These are phyloP conservation scores for Solanum tarijense DNA, from an alignment of 257 asterid genomes.

Conservation along the genomic window DNA sequence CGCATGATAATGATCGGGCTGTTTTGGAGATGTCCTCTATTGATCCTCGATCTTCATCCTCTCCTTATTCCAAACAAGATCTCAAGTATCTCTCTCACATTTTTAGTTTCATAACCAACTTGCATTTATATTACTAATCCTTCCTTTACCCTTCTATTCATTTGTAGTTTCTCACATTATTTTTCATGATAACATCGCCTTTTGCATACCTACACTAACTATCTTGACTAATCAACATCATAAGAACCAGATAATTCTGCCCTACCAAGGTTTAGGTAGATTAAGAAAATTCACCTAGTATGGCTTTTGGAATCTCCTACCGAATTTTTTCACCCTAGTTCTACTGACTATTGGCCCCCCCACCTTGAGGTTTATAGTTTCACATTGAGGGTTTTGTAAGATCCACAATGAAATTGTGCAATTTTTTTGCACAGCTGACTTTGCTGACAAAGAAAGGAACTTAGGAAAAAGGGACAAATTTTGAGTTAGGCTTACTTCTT, in stretches of 20 bases:
- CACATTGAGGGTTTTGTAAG: background rate
- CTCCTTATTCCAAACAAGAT: background rate
- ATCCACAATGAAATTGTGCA: background rate
- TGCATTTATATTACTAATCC: background rate
- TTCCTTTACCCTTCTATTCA: background rate
- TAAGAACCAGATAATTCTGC: background rate
- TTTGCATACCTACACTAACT: background rate
- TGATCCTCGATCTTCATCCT: slow-evolving; percentile 20
- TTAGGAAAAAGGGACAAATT: background rate
- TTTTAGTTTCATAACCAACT: background rate
- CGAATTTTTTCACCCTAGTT: background rate
- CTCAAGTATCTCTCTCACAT: slow-evolving; percentile 9
- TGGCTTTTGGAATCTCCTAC: background rate
- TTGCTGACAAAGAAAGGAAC: background rate
- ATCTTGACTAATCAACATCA: background rate
- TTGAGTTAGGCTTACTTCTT: background rate
- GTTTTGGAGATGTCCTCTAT: slow-evolving; percentile 28
- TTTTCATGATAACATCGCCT: background rate
- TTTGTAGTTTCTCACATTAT: background rate
- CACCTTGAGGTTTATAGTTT: background rate
- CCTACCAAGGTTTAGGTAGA: background rate
- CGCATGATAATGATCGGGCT: slow-evolving; percentile 31
- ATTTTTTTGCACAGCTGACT: background rate
- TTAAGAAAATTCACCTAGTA: background rate
- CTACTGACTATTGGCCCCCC: background rate